Evolutionary conservation across 768 basidiomycete genomes (phyloP).

Genomic region (Rhizopogon vesiculosus): DNA sequence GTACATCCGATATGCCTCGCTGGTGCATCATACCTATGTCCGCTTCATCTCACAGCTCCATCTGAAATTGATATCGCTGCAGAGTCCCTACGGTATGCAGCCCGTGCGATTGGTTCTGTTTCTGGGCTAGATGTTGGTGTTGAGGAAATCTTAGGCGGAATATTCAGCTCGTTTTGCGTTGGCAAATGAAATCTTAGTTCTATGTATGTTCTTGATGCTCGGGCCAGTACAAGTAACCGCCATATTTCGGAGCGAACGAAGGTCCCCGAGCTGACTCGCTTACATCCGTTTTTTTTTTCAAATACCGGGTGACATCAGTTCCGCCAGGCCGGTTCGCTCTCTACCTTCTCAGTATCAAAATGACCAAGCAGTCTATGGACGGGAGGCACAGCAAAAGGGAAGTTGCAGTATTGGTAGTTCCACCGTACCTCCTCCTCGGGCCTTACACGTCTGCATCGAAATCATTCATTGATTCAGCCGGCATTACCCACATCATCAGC

Average conservation of each 20-base stretch:
- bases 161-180: conserved; percentile 88
- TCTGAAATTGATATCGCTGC: conserved; percentile 80
- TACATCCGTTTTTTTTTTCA: not conserved
- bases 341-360: not conserved
- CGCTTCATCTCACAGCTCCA: conserved; percentile 33
- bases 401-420: conserved; percentile 4
- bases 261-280: no score
- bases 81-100: conserved; percentile 85
- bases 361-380: not conserved
- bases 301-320: not conserved
- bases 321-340: not conserved
- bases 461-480: conserved; percentile 27
- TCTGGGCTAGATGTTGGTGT: conserved; percentile 68
- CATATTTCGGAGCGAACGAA: no score
- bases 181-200: conserved; percentile 51
- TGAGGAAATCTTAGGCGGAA: conserved; percentile 78
- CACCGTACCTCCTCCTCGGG: conserved; percentile 34
- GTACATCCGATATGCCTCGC: conserved; percentile 3
- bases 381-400: not conserved
- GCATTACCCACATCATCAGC: conserved; percentile 37
- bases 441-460: conserved; percentile 35
- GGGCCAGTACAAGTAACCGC: no score
- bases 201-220: not conserved
- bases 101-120: conserved; percentile 79
- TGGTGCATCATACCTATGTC: conserved; percentile 1